Evolutionary conservation across 345 rosid genomes (phyloP).

Genomic region (Gossypioides kirkii): DNA sequence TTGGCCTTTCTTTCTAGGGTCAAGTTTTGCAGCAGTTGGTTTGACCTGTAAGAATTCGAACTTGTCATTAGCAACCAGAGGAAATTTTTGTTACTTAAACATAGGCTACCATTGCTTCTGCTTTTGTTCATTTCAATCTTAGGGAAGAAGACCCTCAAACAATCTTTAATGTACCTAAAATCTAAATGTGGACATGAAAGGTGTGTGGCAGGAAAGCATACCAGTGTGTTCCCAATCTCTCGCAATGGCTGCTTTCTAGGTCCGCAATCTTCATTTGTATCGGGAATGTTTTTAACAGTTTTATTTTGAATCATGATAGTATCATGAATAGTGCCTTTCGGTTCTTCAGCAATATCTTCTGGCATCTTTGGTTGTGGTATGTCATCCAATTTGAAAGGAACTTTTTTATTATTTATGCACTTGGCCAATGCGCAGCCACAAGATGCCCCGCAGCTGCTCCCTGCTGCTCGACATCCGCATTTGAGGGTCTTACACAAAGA

Average conservation of each 20-base stretch:
- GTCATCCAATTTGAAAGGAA: slow-evolving; percentile 13
- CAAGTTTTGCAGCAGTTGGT: slow-evolving; percentile 31
- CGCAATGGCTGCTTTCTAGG: slow-evolving; percentile 62
- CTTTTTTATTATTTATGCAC: slow-evolving; percentile 59
- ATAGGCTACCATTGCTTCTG: neutral
- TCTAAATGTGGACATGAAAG: neutral
- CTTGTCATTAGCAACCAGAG: neutral
- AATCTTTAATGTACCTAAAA: neutral
- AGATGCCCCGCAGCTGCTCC: slow-evolving; percentile 58
- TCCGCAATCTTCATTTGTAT: slow-evolving; percentile 30
- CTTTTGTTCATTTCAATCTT: neutral
- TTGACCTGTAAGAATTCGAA: slow-evolving; percentile 30
- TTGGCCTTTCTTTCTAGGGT: slow-evolving; percentile 24
- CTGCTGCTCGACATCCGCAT: slow-evolving; percentile 66
- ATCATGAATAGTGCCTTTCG: slow-evolving; percentile 25
- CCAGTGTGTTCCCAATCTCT: slow-evolving; percentile 70
- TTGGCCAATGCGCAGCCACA: slow-evolving; percentile 62
- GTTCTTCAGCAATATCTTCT: slow-evolving; percentile 19
- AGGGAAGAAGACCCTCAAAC: neutral
- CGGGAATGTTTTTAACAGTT: slow-evolving; percentile 26
- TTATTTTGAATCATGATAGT: slow-evolving; percentile 23
- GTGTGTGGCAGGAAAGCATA: slow-evolving; percentile 18
- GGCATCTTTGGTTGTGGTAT: slow-evolving; percentile 7
- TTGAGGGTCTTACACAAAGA: slow-evolving; percentile 75
- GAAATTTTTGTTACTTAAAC: neutral